Percentiles rank a stretch among this genome's conserved stretches.
Conservation (phyloP, 495 filamentous ascomycete species). For the Chaetomium tenue region DNA sequence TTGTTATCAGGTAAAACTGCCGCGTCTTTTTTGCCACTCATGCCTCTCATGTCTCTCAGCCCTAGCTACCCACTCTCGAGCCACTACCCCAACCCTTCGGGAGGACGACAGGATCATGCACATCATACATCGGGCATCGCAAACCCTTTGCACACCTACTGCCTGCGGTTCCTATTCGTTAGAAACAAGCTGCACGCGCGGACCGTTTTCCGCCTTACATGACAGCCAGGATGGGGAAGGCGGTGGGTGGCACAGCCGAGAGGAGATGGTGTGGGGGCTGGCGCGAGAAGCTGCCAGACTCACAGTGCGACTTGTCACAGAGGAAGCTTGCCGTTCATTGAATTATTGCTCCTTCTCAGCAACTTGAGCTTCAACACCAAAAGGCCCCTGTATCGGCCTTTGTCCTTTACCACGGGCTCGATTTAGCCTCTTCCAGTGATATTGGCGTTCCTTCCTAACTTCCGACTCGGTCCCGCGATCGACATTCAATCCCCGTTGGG, state of each 20-base stretch:
- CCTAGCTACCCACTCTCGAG: slow-evolving; percentile 10
- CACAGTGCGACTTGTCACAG: neutral
- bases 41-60: slow-evolving; percentile 9
- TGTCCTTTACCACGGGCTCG: neutral
- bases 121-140: slow-evolving; percentile 41
- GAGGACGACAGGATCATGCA: slow-evolving; percentile 37
- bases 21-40: neutral
- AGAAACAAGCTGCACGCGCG: slow-evolving; percentile 38
- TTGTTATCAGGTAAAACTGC: neutral
- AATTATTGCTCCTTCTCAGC: neutral
- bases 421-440: slow-evolving; percentile 13
- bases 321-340: neutral
- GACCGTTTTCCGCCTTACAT: slow-evolving; percentile 48
- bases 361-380: neutral
- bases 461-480: neutral
- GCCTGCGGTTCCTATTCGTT: slow-evolving; percentile 36
- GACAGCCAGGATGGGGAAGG: slow-evolving; percentile 34
- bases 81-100: slow-evolving; percentile 21
- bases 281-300: neutral
- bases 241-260: slow-evolving; percentile 23
- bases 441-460: neutral
- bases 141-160: slow-evolving; percentile 24
- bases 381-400: neutral
- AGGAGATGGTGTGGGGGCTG: slow-evolving; percentile 20
- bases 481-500: neutral